Percentiles rank a stretch among this genome's conserved stretches.
phyloP scores from a whole-genome alignment of 2,329 filamentous ascomycete genomes.

The Cladosporium colombiae region DNA sequence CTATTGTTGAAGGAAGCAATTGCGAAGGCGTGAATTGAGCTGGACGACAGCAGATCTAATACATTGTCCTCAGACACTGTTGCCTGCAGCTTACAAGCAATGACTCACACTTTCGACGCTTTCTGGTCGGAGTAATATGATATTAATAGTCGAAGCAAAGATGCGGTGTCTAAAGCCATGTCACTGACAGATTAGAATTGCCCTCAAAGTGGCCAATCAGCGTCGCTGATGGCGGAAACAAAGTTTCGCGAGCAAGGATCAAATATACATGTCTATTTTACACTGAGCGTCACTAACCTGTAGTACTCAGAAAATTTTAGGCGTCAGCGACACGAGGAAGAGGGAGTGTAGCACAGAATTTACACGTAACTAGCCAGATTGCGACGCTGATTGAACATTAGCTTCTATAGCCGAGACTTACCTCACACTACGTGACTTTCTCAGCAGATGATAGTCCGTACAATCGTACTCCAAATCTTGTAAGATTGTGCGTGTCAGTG shows the following conservation, averaged over 20 bases:
- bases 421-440: background rate
- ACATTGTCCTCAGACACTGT: background rate
- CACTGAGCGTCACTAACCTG: no score
- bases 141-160: background rate
- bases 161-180: background rate
- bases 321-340: background rate
- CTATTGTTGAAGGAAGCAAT: background rate
- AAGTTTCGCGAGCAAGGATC: background rate
- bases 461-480: background rate
- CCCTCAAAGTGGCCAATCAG: constrained; percentile 12
- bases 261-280: background rate
- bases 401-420: background rate
- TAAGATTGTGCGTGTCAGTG: background rate
- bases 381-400: background rate
- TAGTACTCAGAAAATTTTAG: background rate
- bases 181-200: constrained; percentile 8
- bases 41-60: background rate
- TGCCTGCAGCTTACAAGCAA: background rate
- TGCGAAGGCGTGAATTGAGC: background rate
- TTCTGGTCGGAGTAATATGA: background rate
- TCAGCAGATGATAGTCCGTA: background rate
- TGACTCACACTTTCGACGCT: background rate
- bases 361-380: background rate
- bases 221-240: background rate
- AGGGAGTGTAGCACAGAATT: background rate